Percentiles rank a stretch among this genome's conserved stretches.
phyloP scores from a whole-genome alignment of 352 stramenopile genomes.

The Phytophthora pseudosyringae region DNA sequence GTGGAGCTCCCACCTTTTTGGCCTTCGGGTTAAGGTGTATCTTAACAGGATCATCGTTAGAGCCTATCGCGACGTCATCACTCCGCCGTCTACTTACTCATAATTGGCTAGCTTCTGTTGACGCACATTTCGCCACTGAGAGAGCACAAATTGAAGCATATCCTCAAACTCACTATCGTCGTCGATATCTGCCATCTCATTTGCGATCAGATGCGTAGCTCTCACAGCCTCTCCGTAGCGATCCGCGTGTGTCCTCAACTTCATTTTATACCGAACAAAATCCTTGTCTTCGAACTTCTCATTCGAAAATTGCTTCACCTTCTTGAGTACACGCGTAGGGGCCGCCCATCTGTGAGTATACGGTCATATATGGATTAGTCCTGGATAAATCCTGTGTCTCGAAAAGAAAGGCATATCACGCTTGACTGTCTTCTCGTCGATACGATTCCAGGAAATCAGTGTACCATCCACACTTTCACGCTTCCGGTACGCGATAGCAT shows the following conservation, averaged over 20 bases:
- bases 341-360: conserved; percentile 2
- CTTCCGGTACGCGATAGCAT: conserved; percentile 26
- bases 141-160: conserved; percentile 1
- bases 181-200: conserved; percentile 12
- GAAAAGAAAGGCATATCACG: background rate
- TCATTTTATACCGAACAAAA: background rate
- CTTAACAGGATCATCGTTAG: no score
- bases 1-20: background rate
- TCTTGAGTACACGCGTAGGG: background rate
- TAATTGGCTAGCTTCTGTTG: background rate
- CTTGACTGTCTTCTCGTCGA: conserved; percentile 7
- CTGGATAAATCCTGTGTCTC: background rate
- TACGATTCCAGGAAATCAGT: conserved; percentile 14
- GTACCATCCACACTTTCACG: background rate
- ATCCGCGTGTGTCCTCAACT: background rate
- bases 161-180: background rate
- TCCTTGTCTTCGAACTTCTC: background rate
- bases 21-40: conserved; percentile 2
- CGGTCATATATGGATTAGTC: background rate
- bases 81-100: no score
- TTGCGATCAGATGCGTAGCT: background rate
- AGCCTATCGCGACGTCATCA: no score
- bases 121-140: conserved; percentile 7
- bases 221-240: conserved; percentile 4
- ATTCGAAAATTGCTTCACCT: background rate